Evolutionary conservation across 192 early-diverging fungal species (phyloP), one percentile per base, ranked within the genome.

Genomic region (Coemansia sp.): DNA sequence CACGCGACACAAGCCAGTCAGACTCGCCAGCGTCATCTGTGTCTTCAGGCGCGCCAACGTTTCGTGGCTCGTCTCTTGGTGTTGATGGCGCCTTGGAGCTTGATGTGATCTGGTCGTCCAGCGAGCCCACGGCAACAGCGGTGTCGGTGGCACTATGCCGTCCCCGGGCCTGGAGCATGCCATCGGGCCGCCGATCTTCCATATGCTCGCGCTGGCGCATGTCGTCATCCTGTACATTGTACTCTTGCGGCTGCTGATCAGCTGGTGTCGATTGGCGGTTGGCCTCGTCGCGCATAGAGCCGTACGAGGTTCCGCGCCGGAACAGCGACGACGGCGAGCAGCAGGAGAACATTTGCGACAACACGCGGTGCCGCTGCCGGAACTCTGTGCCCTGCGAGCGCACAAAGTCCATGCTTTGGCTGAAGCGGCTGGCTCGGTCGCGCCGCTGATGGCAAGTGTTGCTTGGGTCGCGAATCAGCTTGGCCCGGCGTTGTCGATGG

Each of bases 371-470:
- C 53, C 67, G 76, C 50, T 61, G 66, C 61, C 53, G 53, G 53
- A 55, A 29, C 53, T 66, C 48, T 64, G 69, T 57, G 63, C 58
- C 55, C 5, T 64, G 72, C 21, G 69, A 65, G 41, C 69, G 78
- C 66, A 69, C 60, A 67, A 75, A 69, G 50, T 81, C 78, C 78
- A 81, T 75, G 69, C 78, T 81, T 39, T 81, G 78, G 3, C 70
- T 62, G 11, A 62, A 66, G 17, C 65, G 67, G 39, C 71, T 72
- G 45, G 60, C 59, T 38, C 61, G 63, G 25, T 32, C 70, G 61
- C 64, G 71, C 35, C 66, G 76, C 57, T 58, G 72, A 58, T 79
- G 76, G 60, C 65, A 66, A 25, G 69, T 74, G 57, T 81, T 81
- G 69, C 62, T 69, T 8, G 78, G 69, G 62, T 75, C 62, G 62